Conservation (phyloP, 108 stramenopile species). For the Pseudonitzschia delicatissima region DNA sequence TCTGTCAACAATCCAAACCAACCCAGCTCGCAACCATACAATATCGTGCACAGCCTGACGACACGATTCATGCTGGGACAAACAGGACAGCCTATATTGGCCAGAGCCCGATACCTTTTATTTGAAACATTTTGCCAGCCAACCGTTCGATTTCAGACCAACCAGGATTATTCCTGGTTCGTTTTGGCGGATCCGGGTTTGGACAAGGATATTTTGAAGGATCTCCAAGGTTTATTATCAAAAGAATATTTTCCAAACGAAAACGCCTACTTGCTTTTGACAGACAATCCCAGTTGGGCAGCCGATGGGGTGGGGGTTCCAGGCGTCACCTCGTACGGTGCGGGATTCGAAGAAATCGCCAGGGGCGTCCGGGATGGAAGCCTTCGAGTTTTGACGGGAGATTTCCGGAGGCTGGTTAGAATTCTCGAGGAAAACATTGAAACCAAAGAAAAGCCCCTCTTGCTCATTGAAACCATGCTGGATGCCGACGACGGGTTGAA, state of each 20-base stretch:
- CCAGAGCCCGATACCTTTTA: conserved; percentile 2
- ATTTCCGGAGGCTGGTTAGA: not conserved
- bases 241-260: not conserved
- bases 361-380: conserved; percentile 6
- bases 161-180: conserved; percentile 9
- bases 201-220: not conserved
- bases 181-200: conserved; percentile 12
- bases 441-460: not conserved
- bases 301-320: conserved; percentile 14
- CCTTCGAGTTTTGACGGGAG: not conserved
- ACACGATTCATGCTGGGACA: conserved; percentile 15
- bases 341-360: conserved; percentile 2
- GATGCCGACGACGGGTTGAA: conserved; percentile 18
- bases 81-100: conserved; percentile 7
- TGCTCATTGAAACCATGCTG: conserved; percentile 17
- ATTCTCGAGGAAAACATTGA: not conserved
- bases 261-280: conserved; percentile 10
- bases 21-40: too few species aligned
- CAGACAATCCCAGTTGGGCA: conserved; percentile 5
- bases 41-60: conserved; percentile 8
- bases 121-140: conserved; percentile 18
- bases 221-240: not conserved
- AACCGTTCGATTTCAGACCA: conserved; percentile 1
- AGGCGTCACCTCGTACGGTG: conserved; percentile 11
- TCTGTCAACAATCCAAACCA: too few species aligned